Evolutionary conservation across 805 yeast species (phyloP).

Genomic region (Tetrapisispora taiwanensis): DNA sequence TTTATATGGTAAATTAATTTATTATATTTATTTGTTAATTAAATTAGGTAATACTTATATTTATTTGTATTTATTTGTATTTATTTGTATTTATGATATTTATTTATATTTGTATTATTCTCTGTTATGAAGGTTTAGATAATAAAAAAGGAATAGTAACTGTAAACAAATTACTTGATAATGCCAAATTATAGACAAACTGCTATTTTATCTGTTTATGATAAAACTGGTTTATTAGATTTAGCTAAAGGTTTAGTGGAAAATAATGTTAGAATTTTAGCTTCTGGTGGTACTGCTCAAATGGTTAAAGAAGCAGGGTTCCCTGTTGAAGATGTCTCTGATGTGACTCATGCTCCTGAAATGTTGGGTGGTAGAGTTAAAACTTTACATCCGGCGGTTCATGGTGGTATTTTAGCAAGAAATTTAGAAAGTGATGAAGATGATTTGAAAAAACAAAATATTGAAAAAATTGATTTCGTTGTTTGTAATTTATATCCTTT

Average conservation of each 20-base stretch:
- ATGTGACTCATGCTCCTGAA: slow-evolving; percentile 97
- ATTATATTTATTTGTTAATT: no score
- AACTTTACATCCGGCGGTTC: slow-evolving; percentile 97
- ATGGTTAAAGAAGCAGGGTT: slow-evolving; percentile 95
- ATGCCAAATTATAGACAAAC: slow-evolving; percentile 47
- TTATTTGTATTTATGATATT: no score
- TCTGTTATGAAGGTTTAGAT: no score
- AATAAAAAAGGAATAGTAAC: no score
- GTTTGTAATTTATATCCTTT: slow-evolving; percentile 97
- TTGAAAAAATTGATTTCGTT: slow-evolving; percentile 92
- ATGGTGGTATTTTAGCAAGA: slow-evolving; percentile 94
- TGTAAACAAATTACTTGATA: no score
- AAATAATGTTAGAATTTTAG: slow-evolving; percentile 83
- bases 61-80: no score
- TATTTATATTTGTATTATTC: no score
- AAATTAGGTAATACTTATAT: no score
- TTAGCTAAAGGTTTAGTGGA: slow-evolving; percentile 89
- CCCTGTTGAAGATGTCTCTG: slow-evolving; percentile 91
- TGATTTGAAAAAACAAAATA: slow-evolving; percentile 81
- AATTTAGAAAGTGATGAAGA: slow-evolving; percentile 82
- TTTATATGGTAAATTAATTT: no score
- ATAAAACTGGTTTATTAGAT: slow-evolving; percentile 92
- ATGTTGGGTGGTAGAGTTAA: slow-evolving; percentile 98
- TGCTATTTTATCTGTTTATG: slow-evolving; percentile 93
- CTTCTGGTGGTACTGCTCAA: slow-evolving; percentile 95